A percentile compares a stretch with the other conserved stretches of the same genome.
Conservation (phyloP, 306 rosid species). For the Erythrophleum fordii region DNA sequence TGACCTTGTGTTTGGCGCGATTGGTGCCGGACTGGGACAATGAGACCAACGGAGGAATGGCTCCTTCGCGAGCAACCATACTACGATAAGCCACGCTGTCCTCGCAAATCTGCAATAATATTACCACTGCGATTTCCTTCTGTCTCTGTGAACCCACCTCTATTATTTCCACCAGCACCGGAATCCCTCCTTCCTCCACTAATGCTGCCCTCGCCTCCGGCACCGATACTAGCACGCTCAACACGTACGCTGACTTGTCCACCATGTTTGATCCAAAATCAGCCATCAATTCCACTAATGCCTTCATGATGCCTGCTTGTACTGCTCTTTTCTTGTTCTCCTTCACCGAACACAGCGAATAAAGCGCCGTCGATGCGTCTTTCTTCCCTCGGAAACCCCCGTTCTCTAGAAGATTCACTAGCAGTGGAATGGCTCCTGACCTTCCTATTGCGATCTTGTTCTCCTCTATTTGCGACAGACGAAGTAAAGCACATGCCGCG, state of each 20-base stretch:
- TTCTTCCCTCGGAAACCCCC: constrained; percentile 82
- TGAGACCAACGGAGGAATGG: constrained; percentile 93
- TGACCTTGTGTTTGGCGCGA: constrained; percentile 98
- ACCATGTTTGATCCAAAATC: constrained; percentile 93
- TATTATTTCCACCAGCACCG: constrained; percentile 85
- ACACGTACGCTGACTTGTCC: constrained; percentile 86
- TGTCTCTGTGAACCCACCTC: constrained; percentile 91
- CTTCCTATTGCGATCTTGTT: constrained; percentile 79
- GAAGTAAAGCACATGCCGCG: constrained; percentile 90
- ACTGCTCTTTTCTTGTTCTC: constrained; percentile 90
- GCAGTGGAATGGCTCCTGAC: constrained; percentile 83
- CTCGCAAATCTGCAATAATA: constrained; percentile 79
- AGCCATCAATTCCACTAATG: constrained; percentile 87
- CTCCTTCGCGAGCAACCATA: constrained; percentile 96
- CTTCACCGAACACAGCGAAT: constrained; percentile 73
- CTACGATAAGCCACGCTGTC: constrained; percentile 63
- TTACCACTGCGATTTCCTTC: constrained; percentile 83
- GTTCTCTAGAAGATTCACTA: constrained; percentile 72
- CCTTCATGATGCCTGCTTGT: constrained; percentile 86
- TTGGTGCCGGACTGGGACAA: constrained; percentile 89
- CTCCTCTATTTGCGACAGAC: constrained; percentile 78
- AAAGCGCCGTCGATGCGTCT: constrained; percentile 95
- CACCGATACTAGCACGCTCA: constrained; percentile 74
- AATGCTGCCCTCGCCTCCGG: constrained; percentile 75
- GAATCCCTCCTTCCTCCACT: constrained; percentile 92